These are phyloP conservation scores for Macadamia integrifolia DNA, from an alignment of 164 flowering plant species.

Conservation along the genomic window DNA sequence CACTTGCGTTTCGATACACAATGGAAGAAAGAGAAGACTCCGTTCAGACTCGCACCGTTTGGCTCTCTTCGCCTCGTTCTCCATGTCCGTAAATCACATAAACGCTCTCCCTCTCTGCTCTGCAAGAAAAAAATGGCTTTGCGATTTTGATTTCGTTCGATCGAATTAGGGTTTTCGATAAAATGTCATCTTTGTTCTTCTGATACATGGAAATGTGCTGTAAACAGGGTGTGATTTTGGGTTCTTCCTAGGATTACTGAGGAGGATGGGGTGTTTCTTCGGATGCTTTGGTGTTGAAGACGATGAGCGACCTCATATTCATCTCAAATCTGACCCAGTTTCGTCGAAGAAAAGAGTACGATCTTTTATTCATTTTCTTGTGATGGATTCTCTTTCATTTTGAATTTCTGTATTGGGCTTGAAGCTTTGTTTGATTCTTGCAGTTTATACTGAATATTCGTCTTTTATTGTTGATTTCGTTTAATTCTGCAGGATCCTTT, in stretches of 20 bases:
- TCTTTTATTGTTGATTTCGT: slow-evolving; percentile 2
- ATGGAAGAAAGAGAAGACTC: neutral
- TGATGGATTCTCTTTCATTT: neutral
- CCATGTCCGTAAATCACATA: neutral
- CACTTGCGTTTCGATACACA: neutral
- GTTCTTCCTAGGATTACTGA: slow-evolving; percentile 13
- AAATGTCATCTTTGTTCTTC: neutral
- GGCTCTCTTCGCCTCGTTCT: neutral
- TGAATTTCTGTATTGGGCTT: neutral
- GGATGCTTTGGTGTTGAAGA: slow-evolving; percentile 53
- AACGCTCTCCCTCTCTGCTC: slow-evolving; percentile 1
- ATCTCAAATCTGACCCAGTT: slow-evolving; percentile 24
- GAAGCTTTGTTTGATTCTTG: neutral
- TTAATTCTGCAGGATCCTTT: slow-evolving; percentile 29
- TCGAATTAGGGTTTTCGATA: neutral
- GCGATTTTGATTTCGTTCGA: neutral
- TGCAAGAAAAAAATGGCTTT: neutral
- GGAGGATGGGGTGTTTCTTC: slow-evolving; percentile 61
- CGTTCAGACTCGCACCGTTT: neutral
- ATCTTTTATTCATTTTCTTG: neutral
- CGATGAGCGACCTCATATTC: slow-evolving; percentile 19
- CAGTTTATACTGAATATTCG: neutral
- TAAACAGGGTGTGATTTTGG: slow-evolving; percentile 12
- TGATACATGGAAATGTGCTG: slow-evolving; percentile 18
- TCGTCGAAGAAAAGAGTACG: slow-evolving; percentile 27